Conservation (phyloP, 2,329 filamentous ascomycete species). For the Coleophoma cylindrospora region DNA sequence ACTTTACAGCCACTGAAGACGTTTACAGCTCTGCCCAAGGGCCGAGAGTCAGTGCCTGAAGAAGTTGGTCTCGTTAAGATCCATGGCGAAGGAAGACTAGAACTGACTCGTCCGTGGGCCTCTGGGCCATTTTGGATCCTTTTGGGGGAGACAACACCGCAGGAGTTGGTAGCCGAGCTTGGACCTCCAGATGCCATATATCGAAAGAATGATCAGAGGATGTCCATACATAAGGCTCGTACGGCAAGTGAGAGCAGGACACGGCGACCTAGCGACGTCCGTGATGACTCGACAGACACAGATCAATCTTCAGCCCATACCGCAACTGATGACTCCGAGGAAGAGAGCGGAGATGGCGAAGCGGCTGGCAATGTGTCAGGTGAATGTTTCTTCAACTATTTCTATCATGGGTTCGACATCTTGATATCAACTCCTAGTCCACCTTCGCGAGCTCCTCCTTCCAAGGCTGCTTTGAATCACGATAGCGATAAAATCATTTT, state of each 20-base stretch:
- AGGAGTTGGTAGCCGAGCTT: constrained; percentile 85
- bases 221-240: constrained; percentile 74
- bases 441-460: constrained; percentile 59
- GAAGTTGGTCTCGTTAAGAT: constrained; percentile 80
- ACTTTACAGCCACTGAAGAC: constrained; percentile 69
- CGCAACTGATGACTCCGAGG: constrained; percentile 62
- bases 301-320: constrained; percentile 72
- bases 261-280: constrained; percentile 32
- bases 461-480: constrained; percentile 24
- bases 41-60: constrained; percentile 76
- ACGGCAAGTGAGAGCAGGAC: constrained; percentile 45
- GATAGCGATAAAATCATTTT: constrained; percentile 17
- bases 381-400: constrained; percentile 96
- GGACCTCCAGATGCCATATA: constrained; percentile 94
- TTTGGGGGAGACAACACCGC: constrained; percentile 82
- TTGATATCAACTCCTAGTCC: constrained; percentile 74
- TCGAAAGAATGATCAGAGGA: constrained; percentile 80
- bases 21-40: constrained; percentile 62
- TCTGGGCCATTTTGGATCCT: constrained; percentile 64
- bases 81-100: constrained; percentile 71
- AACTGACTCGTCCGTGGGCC: constrained; percentile 69
- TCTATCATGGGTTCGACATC: constrained; percentile 90
- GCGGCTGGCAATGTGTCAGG: constrained; percentile 49
- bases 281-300: constrained; percentile 61
- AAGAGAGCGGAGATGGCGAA: constrained; percentile 58